These are phyloP conservation scores for Ampelomyces quisqualis DNA, from an alignment of 2,329 filamentous ascomycete genomes.

Conservation along the genomic window DNA sequence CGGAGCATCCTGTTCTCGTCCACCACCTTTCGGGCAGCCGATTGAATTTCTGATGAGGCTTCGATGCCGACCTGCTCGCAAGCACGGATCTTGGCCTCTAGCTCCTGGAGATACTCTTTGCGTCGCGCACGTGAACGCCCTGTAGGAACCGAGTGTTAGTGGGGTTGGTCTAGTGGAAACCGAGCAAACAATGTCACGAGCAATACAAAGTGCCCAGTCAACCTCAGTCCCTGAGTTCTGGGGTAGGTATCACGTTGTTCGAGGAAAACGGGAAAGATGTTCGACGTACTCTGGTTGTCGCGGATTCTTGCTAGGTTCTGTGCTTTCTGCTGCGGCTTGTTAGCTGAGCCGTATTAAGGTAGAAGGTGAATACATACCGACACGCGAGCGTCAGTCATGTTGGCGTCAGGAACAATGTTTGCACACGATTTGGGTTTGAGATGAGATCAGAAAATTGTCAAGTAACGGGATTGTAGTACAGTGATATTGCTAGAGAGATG, in stretches of 20 bases:
- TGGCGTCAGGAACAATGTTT: slow-evolving; percentile 7
- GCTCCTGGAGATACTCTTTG: slow-evolving; percentile 70
- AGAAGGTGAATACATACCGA: slow-evolving; percentile 16
- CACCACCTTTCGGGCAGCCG: slow-evolving; percentile 66
- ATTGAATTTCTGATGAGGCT: slow-evolving; percentile 70
- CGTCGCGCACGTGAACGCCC: slow-evolving; percentile 70
- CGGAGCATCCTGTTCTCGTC: slow-evolving; percentile 69
- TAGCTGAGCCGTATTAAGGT: slow-evolving; percentile 1
- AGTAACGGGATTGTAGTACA: slow-evolving; percentile 11
- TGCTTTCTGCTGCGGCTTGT: slow-evolving; percentile 29
- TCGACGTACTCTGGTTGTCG: slow-evolving; percentile 63
- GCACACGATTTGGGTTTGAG: too few relatives aligned
- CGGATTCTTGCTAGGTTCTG: slow-evolving; percentile 62
- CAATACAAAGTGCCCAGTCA: too few relatives aligned
- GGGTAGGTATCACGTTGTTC: too few relatives aligned
- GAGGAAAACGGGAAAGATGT: too few relatives aligned
- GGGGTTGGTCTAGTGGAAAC: too few relatives aligned
- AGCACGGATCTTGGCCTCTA: slow-evolving; percentile 63
- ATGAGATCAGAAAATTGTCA: slow-evolving; percentile 9
- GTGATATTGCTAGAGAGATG: slow-evolving; percentile 23
- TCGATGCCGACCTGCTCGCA: slow-evolving; percentile 67
- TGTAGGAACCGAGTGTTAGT: slow-evolving; percentile 15
- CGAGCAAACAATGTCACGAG: too few relatives aligned
- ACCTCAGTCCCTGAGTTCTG: too few relatives aligned
- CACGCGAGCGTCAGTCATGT: slow-evolving; percentile 32